These are phyloP conservation scores for Trichoderma lentiforme DNA, from an alignment of 2,329 filamentous ascomycete genomes.

Conservation along the genomic window DNA sequence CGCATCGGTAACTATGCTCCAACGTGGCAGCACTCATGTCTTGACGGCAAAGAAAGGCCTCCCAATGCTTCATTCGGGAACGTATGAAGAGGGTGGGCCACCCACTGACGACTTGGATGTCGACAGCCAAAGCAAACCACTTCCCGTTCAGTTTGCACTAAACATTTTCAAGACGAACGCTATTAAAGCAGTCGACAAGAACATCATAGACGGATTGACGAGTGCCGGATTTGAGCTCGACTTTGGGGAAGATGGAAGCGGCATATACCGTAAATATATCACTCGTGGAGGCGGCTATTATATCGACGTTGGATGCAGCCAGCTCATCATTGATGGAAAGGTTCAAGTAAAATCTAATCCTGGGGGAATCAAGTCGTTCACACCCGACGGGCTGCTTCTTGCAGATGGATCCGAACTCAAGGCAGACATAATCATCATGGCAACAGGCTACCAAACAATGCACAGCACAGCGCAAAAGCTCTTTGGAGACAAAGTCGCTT, in stretches of 20 bases:
- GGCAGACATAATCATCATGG: not conserved
- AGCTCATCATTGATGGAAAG: constrained; percentile 1
- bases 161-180: not conserved
- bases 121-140: not conserved
- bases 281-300: not conserved
- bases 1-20: not conserved
- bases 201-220: not conserved
- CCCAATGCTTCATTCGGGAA: not conserved
- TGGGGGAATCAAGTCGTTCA: not conserved
- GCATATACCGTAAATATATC: constrained; percentile 6
- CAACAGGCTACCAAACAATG: constrained; percentile 1
- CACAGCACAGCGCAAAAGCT: not conserved
- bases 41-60: not conserved
- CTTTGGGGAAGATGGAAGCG: not conserved
- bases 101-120: constrained; percentile 1
- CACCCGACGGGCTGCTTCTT: not conserved
- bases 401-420: not conserved
- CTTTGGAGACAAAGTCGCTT: not conserved
- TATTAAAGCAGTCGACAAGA: not conserved
- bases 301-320: not conserved
- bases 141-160: not conserved
- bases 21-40: not conserved
- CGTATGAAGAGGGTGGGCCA: constrained; percentile 2
- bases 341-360: not conserved
- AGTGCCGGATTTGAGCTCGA: not conserved